Base-by-base conservation (phyloP, 2,329 filamentous ascomycete species). In the Periconia sp. region DNA sequence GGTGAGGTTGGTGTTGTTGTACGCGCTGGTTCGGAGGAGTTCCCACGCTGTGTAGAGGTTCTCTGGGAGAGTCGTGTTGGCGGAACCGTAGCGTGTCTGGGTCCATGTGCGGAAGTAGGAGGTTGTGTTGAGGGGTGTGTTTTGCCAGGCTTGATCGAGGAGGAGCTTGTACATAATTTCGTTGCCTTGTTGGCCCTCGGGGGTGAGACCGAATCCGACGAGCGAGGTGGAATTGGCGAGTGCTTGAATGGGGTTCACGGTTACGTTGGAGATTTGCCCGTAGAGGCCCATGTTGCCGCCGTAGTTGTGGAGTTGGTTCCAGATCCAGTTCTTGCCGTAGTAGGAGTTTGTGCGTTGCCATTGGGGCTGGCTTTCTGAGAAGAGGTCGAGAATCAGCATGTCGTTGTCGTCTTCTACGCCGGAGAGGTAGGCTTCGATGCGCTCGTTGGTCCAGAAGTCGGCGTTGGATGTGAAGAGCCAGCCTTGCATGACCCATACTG, bases 251-350 rank as follows among this genome's bases (percentile, higher is more conserved):
- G 79, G 71, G 53, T 78, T 77, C 40, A 74, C 64, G 0, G 80
- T 82, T 7, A 82, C 58, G 40, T 81, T 81, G 50, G 74, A 64
- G 15, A 82, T 71, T 55, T 82, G 80, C 1, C 80, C 80, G 54
- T 82, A 81, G 1, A 82, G 56, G 0, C 78, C 79, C 70, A 76
- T 73, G 57, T 77, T 81, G 15, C 76, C 78, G 6, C 80, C 80
- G 53, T 78, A 82, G 54, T 76, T 73, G 57, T 82, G 81, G 7
- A 83, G 64, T 57, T 82, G 70, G 57, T 79, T 82, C 81, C 81
- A 82, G 35, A 82, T 76, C 80, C 80, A 83, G 0, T 78, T 76
- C 57, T 81, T 81, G 17, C 80, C 79, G 53, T 75, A 78, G 61
- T 81, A 83, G 0, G 75, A 77, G 15, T 78, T 72, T 0, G 79